Evolutionary conservation across 495 filamentous ascomycete species (phyloP).

Genomic region (Penicillium coprophilum): DNA sequence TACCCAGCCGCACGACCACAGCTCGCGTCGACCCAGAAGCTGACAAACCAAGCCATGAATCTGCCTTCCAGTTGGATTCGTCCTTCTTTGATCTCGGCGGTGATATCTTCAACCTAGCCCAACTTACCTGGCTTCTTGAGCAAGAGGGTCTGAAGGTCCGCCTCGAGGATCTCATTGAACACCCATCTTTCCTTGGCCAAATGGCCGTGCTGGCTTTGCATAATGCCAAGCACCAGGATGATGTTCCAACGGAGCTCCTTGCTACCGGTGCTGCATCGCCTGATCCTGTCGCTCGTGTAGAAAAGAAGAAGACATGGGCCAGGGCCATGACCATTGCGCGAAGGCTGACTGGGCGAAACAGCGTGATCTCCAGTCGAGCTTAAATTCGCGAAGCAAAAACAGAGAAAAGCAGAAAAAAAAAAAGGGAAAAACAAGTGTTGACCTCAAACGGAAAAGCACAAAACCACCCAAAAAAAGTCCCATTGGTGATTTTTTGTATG

Average conservation of each 20-base stretch:
- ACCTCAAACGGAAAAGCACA: background rate
- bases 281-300: conserved; percentile 14
- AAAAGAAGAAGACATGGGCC: conserved; percentile 34
- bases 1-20: conserved; percentile 30
- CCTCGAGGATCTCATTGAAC: conserved; percentile 51
- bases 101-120: conserved; percentile 53
- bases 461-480: conserved; percentile 1
- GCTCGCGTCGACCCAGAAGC: conserved; percentile 3
- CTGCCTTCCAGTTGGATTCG: conserved; percentile 44
- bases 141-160: conserved; percentile 50
- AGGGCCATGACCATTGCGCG: conserved; percentile 35
- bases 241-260: conserved; percentile 15
- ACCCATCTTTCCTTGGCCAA: conserved; percentile 51
- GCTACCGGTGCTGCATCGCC: conserved; percentile 18
- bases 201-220: conserved; percentile 46
- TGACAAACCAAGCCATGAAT: conserved; percentile 15
- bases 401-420: conserved; percentile 14
- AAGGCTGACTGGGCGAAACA: conserved; percentile 32
- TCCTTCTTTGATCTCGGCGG: conserved; percentile 56
- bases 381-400: conserved; percentile 10
- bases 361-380: conserved; percentile 19
- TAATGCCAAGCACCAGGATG: conserved; percentile 31
- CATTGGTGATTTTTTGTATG: conserved; percentile 2
- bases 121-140: conserved; percentile 47
- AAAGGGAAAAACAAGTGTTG: conserved; percentile 2